Conservation (phyloP, 1,284 basidiomycete genomes). For the Coniophora puteana region DNA sequence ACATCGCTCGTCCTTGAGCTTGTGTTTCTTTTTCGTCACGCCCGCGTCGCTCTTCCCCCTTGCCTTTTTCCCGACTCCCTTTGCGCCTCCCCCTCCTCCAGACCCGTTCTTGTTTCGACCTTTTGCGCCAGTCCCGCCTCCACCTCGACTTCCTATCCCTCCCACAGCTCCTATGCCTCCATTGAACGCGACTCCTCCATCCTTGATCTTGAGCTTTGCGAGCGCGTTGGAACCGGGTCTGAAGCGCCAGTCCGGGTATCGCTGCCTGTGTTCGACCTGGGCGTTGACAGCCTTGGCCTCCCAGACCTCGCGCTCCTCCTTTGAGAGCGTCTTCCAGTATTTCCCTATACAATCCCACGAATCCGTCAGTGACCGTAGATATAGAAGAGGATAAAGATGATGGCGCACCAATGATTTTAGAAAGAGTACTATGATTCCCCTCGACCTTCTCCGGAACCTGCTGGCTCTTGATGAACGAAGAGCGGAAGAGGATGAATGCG, state of each 20-base stretch:
- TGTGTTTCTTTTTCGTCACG: conserved; percentile 18
- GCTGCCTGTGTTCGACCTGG: conserved; percentile 71
- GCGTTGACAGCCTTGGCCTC: conserved; percentile 72
- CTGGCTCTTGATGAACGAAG: conserved; percentile 79
- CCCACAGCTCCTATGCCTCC: too few species aligned
- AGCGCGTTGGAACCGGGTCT: conserved; percentile 56
- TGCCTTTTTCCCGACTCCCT: conserved; percentile 33
- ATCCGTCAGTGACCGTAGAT: conserved; percentile 3
- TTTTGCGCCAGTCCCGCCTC: conserved; percentile 40
- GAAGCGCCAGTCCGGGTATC: conserved; percentile 78
- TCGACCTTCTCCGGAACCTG: conserved; percentile 76
- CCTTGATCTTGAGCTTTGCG: conserved; percentile 44
- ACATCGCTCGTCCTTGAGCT: conserved; percentile 31
- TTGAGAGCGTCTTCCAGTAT: conserved; percentile 60
- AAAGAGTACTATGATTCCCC: conserved; percentile 74
- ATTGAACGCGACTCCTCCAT: conserved; percentile 21
- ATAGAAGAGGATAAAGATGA: background rate
- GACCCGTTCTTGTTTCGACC: conserved; percentile 33
- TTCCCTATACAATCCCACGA: conserved; percentile 34
- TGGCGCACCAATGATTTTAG: conserved; percentile 50
- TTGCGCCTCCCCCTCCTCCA: conserved; percentile 5
- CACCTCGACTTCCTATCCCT: conserved; percentile 28
- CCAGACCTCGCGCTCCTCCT: conserved; percentile 64
- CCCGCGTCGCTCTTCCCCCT: conserved; percentile 19
- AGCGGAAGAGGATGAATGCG: conserved; percentile 93